Evolutionary conservation across 306 rosid genomes (phyloP).

Genomic region (Vigna radiata): DNA sequence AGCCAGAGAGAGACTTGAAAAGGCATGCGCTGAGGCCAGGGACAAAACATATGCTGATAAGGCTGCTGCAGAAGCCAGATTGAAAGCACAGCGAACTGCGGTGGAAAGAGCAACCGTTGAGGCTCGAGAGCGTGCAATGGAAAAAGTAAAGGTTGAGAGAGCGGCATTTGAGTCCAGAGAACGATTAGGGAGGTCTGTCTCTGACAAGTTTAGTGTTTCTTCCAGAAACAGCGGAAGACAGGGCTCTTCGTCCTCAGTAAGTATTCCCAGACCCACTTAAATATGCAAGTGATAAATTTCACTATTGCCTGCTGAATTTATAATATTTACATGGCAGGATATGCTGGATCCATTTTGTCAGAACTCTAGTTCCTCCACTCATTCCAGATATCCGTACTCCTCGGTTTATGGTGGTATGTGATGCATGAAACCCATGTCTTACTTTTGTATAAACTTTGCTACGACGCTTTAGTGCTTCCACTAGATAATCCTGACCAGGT

Average conservation of each 20-base stretch:
- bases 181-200: slow-evolving; percentile 82
- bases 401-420: slow-evolving; percentile 69
- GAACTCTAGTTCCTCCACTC: slow-evolving; percentile 48
- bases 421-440: slow-evolving; percentile 17
- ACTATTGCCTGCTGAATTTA: slow-evolving; percentile 25
- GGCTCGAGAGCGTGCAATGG: slow-evolving; percentile 94
- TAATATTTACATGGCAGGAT: slow-evolving; percentile 61
- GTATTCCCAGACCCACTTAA: slow-evolving; percentile 39
- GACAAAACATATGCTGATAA: slow-evolving; percentile 81
- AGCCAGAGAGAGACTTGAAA: slow-evolving; percentile 94
- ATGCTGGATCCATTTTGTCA: slow-evolving; percentile 65
- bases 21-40: slow-evolving; percentile 92
- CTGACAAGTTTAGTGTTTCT: slow-evolving; percentile 71
- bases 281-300: slow-evolving; percentile 37
- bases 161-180: slow-evolving; percentile 71
- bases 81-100: slow-evolving; percentile 88
- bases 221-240: slow-evolving; percentile 67
- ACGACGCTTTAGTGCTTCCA: slow-evolving; percentile 39
- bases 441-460: slow-evolving; percentile 35
- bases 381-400: slow-evolving; percentile 63
- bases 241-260: slow-evolving; percentile 70
- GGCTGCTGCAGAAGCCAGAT: slow-evolving; percentile 78
- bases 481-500: slow-evolving; percentile 38
- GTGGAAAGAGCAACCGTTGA: slow-evolving; percentile 91
- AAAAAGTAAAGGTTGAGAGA: slow-evolving; percentile 76